Evolutionary conservation across 768 basidiomycete genomes (phyloP).

Genomic region (Pleurotus tuber-regium): DNA sequence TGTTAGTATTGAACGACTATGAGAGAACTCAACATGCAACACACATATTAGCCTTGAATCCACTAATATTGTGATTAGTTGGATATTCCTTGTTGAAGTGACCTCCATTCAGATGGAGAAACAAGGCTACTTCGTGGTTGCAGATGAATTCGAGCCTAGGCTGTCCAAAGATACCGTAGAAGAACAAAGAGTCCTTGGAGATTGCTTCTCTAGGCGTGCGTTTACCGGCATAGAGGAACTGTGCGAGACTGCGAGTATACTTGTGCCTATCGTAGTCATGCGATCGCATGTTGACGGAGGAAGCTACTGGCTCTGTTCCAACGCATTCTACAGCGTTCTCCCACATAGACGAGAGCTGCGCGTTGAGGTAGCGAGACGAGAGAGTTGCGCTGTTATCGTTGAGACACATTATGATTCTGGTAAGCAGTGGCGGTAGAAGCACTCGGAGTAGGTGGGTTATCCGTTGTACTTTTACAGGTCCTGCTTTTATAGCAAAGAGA

Average conservation of each 20-base stretch:
- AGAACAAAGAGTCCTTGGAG: slow-evolving; percentile 14
- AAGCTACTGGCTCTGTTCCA: slow-evolving; percentile 1
- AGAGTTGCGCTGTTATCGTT: slow-evolving; percentile 6
- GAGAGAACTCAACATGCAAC: slow-evolving; percentile 1
- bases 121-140: slow-evolving; percentile 20
- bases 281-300: slow-evolving; percentile 4
- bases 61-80: not conserved
- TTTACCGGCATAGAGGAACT: slow-evolving; percentile 12
- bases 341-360: slow-evolving; percentile 13
- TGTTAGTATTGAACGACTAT: not conserved
- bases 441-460: too few relatives aligned
- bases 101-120: slow-evolving; percentile 15
- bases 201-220: slow-evolving; percentile 6
- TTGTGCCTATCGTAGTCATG: not conserved
- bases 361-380: slow-evolving; percentile 12
- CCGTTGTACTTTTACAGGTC: too few relatives aligned
- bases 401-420: not conserved
- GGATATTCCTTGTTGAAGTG: slow-evolving; percentile 16
- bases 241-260: slow-evolving; percentile 13
- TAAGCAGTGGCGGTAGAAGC: too few relatives aligned
- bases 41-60: slow-evolving; percentile 10
- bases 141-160: slow-evolving; percentile 21
- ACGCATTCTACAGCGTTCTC: slow-evolving; percentile 13
- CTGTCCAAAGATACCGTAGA: slow-evolving; percentile 16
- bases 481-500: too few relatives aligned